These are phyloP conservation scores for Biscutella auriculata DNA, from an alignment of 441 rosid species.

Conservation along the genomic window DNA sequence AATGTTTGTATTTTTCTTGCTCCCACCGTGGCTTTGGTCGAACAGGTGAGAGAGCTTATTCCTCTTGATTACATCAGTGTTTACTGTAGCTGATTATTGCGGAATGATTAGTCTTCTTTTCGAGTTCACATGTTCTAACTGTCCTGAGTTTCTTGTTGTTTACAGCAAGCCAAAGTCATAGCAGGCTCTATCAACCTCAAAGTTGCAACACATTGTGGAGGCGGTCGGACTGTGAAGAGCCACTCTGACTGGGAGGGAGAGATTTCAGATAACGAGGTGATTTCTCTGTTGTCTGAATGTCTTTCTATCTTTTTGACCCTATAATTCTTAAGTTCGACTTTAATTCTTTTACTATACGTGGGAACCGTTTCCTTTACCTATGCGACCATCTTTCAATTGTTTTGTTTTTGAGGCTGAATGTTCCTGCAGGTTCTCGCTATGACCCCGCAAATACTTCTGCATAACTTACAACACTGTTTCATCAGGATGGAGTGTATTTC, in stretches of 20 bases:
- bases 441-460: conserved; percentile 79
- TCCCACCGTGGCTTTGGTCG: conserved; percentile 80
- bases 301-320: not conserved
- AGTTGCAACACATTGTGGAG: conserved; percentile 63
- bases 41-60: conserved; percentile 32
- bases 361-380: not conserved
- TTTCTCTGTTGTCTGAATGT: not conserved
- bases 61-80: not conserved
- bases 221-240: conserved; percentile 39
- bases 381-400: conserved; percentile 8
- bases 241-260: conserved; percentile 73
- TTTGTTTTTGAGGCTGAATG: conserved; percentile 4
- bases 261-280: conserved; percentile 66
- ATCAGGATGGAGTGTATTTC: conserved; percentile 81
- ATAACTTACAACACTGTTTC: conserved; percentile 72
- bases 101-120: not conserved
- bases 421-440: conserved; percentile 79
- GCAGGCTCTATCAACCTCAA: conserved; percentile 59
- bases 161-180: conserved; percentile 86
- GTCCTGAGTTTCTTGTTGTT: conserved; percentile 3
- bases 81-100: not conserved
- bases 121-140: not conserved
- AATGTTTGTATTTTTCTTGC: conserved; percentile 79
- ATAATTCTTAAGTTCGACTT: not conserved
- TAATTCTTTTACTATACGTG: not conserved